phyloP scores from a whole-genome alignment of 495 filamentous ascomycete genomes.

The Penicillium herquei region DNA sequence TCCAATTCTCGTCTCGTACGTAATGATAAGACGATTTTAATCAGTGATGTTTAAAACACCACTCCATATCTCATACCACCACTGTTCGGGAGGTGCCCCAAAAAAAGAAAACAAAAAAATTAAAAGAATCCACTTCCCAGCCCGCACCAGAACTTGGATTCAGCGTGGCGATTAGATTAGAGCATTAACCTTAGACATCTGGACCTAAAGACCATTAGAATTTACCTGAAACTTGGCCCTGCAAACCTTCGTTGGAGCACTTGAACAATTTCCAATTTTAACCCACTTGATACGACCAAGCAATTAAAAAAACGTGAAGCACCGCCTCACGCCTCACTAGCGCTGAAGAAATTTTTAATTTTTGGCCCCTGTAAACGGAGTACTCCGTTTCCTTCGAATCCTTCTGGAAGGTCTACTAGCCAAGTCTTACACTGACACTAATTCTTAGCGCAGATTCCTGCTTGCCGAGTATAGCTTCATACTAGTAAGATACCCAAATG shows the following conservation, averaged over 20 bases:
- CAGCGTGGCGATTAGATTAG: not conserved
- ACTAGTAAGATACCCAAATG: too few relatives aligned
- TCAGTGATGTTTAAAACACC: not conserved
- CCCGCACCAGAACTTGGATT: not conserved
- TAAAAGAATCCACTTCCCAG: not conserved
- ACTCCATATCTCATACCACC: too few relatives aligned
- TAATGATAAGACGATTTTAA: slow-evolving; percentile 8
- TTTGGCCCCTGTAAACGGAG: not conserved
- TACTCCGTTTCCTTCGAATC: not conserved
- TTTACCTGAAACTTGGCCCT: not conserved
- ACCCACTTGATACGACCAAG: not conserved
- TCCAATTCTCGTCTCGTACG: slow-evolving; percentile 1
- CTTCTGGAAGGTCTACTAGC: slow-evolving; percentile 1
- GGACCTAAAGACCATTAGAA: not conserved
- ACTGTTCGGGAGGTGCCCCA: not conserved
- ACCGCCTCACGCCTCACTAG: not conserved
- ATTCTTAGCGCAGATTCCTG: not conserved
- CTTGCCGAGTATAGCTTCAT: too few relatives aligned
- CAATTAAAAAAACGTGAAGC: not conserved
- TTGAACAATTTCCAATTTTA: not conserved
- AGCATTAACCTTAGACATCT: not conserved
- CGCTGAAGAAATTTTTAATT: slow-evolving; percentile 1
- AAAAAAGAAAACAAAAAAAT: not conserved
- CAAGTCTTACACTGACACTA: not conserved
- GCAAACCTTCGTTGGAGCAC: not conserved